Evolutionary conservation across 73 alveolate genomes (phyloP), one percentile per base, ranked within the genome.

Genomic region (Uronychia setigera): DNA sequence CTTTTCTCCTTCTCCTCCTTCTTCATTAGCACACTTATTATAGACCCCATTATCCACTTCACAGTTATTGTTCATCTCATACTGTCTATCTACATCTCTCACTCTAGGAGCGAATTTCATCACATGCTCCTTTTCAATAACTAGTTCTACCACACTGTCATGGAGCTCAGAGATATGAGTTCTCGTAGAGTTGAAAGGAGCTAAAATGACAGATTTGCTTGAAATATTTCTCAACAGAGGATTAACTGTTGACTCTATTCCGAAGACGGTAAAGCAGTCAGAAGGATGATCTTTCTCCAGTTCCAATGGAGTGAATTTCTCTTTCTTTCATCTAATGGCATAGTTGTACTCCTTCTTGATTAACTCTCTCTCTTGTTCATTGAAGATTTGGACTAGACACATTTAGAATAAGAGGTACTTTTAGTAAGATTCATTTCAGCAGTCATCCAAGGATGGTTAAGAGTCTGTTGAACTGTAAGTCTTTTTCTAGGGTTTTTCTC

Each of bases 41-140:
- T 85, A 85, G 32, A 94, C 96, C 0, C 98, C 98, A 77, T 94
- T 94, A 80, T 94, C 98, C 25, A 91, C 87, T 84, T 94, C 96
- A 57, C 90, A 88, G 84, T 94, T 94, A 85, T 94, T 94, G 87
- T 94, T 88, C 58, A 94, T 85, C 86, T 94, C 98, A 84, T 94
- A 94, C 78, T 83, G 58, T 80, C 96, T 77, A 84, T 94, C 92
- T 88, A 88, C 80, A 58, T 91, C 96, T 87, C 92, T 91, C 31
- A 90, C 93, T 80, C 90, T 91, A 28, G 93, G 91, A 59, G 91
- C 92, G 60, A 91, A 94, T 78, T 86, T 87, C 32, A 91, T 91
- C 31, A 91, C 59, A 35, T 84, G 81, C 79, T 94, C 87, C 87
- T 94, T 88, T 87, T 87, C 92, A 76, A 91, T 88, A 74, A 91